phyloP scores from a whole-genome alignment of 1,284 basidiomycete species.

The Anthracocystis setariae region DNA sequence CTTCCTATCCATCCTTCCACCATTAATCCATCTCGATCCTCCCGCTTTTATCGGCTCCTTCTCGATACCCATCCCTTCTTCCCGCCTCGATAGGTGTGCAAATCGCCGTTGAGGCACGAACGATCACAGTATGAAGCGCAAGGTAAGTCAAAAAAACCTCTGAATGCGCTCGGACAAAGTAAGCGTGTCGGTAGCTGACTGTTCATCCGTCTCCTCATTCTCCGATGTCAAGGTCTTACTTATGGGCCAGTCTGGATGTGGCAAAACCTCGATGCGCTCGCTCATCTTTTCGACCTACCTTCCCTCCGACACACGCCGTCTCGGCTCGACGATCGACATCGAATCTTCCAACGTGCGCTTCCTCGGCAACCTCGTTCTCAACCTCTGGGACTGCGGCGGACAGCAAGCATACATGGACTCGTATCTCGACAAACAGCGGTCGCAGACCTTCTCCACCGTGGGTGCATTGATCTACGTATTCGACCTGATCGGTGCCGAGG shows the following conservation, averaged over 20 bases:
- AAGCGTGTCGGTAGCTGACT: too few relatives aligned
- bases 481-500: constrained; percentile 74
- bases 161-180: too few relatives aligned
- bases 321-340: constrained; percentile 96
- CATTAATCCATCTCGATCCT: not conserved
- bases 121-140: constrained; percentile 43
- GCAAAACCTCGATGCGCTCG: constrained; percentile 94
- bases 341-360: constrained; percentile 98
- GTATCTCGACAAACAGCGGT: constrained; percentile 87
- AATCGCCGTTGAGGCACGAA: not conserved
- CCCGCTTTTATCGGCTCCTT: not conserved
- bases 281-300: constrained; percentile 98
- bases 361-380: constrained; percentile 89
- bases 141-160: constrained; percentile 1
- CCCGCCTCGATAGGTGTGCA: not conserved
- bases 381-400: constrained; percentile 98
- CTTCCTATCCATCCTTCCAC: not conserved
- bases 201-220: not conserved
- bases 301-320: constrained; percentile 85
- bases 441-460: constrained; percentile 93
- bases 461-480: constrained; percentile 98
- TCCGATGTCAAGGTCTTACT: constrained; percentile 49
- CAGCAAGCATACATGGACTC: constrained; percentile 98
- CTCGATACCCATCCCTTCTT: too few relatives aligned
- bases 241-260: constrained; percentile 70